Evolutionary conservation across 805 yeast species (phyloP), one percentile per base, ranked within the genome.

Genomic region (Jamesozyma rosinii): DNA sequence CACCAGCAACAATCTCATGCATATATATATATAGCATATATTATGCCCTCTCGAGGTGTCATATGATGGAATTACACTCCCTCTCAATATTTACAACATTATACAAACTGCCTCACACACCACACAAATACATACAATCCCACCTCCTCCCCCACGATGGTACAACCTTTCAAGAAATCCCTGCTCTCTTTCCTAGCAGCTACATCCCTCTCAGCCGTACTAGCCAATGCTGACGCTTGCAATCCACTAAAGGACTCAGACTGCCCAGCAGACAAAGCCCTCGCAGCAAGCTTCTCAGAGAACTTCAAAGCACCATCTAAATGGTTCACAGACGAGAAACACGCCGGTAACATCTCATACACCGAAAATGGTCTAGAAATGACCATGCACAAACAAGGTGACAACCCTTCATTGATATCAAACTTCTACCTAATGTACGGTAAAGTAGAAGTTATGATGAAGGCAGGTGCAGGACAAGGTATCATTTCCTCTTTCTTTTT

Each of bases 391-490:
- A 68, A 79, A 50, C 69, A 81, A 51, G 79, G 69, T 46, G 92
- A 86, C 58, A 83, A 84, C 57, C 96, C 96, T 3, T 74, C 88
- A 5, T 64, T 87, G 43, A 72, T 71, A 51, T 85, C 95, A 4
- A 74, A 81, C 49, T 86, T 83, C 61, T 86, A 86, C 66, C 76
- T 89, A 53, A 84, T 88, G 92, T 89, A 80, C 62, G 97, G 97
- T 45, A 78, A 78, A 49, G 76, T 87, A 26, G 94, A 84, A 60
- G 87, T 78, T 5, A 70, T 69, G 1, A 60, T 83, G 47, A 72
- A 80, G 59, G 83, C 89, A 15, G 89, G 94, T 3, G 66, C 74
- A 14, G 96, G 95, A 21, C 64, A 63, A 17, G 96, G 96, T 48
- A 72, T 89, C 34, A 77, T 87, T 13, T 82, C 95, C 0, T 80